phyloP scores from a whole-genome alignment of 2,329 filamentous ascomycete species.

The Colletotrichum sp. region DNA sequence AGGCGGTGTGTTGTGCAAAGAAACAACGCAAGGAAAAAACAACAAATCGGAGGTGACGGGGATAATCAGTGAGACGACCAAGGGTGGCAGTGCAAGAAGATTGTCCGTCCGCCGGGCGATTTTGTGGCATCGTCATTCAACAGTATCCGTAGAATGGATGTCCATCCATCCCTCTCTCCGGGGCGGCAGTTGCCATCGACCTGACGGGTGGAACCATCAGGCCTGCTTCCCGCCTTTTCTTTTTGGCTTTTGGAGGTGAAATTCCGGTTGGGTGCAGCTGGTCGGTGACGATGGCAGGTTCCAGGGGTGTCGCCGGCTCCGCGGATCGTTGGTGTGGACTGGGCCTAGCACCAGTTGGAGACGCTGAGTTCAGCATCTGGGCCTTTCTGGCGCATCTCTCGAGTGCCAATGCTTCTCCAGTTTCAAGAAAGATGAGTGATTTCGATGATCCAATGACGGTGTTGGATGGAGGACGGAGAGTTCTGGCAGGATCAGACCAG shows the following conservation, averaged over 20 bases:
- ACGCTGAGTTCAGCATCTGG: background rate
- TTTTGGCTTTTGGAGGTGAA: background rate
- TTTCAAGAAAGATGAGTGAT: background rate
- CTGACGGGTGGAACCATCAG: background rate
- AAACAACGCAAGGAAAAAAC: background rate
- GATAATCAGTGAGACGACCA: background rate
- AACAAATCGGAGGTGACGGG: slow-evolving; percentile 3
- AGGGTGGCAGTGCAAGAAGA: slow-evolving; percentile 10
- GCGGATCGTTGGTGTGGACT: background rate
- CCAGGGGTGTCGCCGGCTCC: background rate
- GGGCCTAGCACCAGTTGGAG: background rate
- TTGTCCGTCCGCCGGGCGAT: background rate
- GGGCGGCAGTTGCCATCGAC: background rate
- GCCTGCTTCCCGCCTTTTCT: background rate
- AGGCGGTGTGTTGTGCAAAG: background rate
- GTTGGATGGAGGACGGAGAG: background rate
- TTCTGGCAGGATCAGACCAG: background rate
- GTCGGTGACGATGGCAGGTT: background rate
- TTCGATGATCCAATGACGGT: background rate
- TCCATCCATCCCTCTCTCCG: background rate
- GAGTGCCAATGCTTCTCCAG: background rate
- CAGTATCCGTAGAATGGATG: background rate
- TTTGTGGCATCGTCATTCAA: background rate
- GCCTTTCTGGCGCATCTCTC: background rate
- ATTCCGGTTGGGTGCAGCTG: background rate